A percentile compares a stretch with the other conserved stretches of the same genome.
These are phyloP conservation scores for Phytophthora sp. DNA, from an alignment of 352 stramenopile species.

Conservation along the genomic window DNA sequence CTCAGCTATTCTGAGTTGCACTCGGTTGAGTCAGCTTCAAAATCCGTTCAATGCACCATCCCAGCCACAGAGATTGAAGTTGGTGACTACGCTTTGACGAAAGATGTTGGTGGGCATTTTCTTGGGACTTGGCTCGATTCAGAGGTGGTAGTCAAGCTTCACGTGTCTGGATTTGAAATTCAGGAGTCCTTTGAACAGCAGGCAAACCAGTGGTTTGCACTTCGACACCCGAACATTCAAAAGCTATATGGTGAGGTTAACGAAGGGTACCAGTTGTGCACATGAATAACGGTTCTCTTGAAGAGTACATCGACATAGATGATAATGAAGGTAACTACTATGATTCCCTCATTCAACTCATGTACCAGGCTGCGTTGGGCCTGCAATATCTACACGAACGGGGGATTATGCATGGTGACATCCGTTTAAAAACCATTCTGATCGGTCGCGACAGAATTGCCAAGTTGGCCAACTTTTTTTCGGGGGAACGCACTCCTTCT, in stretches of 20 bases:
- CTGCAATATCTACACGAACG: constrained; percentile 21
- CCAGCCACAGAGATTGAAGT: constrained; percentile 9
- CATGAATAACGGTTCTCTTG: neutral
- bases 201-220: neutral
- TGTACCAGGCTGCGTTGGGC: constrained; percentile 10
- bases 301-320: neutral
- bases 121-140: constrained; percentile 1
- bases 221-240: constrained; percentile 11
- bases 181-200: neutral
- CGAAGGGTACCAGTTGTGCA: neutral
- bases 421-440: constrained; percentile 8
- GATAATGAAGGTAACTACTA: neutral
- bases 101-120: neutral
- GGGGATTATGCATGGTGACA: neutral
- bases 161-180: neutral
- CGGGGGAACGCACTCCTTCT: neutral
- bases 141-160: neutral
- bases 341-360: neutral
- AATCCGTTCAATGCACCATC: neutral
- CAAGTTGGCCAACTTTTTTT: constrained; percentile 2
- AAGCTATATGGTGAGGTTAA: constrained; percentile 7
- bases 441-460: constrained; percentile 5
- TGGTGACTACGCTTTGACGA: neutral
- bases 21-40: neutral
- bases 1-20: neutral